Percentiles rank a stretch among this genome's conserved stretches.
These are phyloP conservation scores for Tulasnella sp. DNA, from an alignment of 768 basidiomycete genomes.

Conservation along the genomic window DNA sequence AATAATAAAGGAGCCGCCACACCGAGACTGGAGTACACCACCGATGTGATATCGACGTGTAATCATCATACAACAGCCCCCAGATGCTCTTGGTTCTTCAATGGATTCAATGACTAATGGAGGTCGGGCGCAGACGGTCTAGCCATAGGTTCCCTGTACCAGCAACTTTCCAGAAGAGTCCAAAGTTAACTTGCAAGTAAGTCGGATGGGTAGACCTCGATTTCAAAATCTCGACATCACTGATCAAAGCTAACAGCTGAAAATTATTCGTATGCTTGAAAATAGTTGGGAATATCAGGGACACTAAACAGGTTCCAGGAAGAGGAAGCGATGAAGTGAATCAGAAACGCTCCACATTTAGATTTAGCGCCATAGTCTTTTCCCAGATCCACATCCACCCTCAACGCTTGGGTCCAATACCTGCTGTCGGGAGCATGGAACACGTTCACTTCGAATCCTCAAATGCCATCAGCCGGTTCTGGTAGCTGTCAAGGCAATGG, in stretches of 20 bases:
- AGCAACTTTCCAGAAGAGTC: background rate
- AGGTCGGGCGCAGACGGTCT: background rate
- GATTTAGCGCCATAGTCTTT: no score
- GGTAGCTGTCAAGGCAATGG: no score
- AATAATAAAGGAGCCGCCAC: no score
- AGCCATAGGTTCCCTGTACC: background rate
- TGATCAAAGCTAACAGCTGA: background rate
- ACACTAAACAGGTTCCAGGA: no score
- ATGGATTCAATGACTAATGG: background rate
- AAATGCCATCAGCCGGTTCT: no score
- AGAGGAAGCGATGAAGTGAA: background rate
- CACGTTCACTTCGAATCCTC: no score
- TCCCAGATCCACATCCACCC: no score
- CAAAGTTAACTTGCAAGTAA: background rate
- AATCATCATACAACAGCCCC: background rate
- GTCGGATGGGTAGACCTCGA: background rate
- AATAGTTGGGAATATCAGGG: background rate
- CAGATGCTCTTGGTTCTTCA: background rate
- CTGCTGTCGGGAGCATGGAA: no score
- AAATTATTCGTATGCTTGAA: background rate
- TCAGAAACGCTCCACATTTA: background rate
- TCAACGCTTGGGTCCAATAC: no score
- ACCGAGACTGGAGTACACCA: no score
- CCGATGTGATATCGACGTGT: no score
- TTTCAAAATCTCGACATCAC: background rate